phyloP scores from a whole-genome alignment of 345 rosid genomes.

The Eucalyptus albens region DNA sequence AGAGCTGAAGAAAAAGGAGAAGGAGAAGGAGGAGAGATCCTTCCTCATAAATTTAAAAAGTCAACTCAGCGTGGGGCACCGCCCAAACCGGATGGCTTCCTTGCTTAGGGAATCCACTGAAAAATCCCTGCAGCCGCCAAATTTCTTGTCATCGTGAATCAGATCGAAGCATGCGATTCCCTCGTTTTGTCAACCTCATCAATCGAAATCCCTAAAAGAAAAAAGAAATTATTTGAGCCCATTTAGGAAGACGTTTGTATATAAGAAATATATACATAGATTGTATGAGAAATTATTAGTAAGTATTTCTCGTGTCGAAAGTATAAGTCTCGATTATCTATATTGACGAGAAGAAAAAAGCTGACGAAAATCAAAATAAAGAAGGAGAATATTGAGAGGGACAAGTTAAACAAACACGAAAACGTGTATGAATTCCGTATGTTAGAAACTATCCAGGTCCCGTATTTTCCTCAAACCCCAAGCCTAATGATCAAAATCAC shows the following conservation, averaged over 20 bases:
- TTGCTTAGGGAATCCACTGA: neutral
- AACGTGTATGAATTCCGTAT: neutral
- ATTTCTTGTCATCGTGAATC: neutral
- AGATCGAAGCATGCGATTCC: neutral
- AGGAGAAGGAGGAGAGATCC: neutral
- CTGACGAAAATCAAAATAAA: neutral
- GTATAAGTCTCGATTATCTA: neutral
- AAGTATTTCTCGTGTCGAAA: fast-evolving
- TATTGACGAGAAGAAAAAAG: neutral
- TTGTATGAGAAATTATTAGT: neutral
- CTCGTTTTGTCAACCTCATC: neutral
- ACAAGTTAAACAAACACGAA: neutral
- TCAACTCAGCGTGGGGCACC: neutral
- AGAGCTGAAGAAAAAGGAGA: neutral
- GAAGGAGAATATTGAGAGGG: neutral
- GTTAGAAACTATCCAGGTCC: neutral
- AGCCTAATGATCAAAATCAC: neutral
- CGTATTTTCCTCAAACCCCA: neutral
- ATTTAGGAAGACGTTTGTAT: neutral
- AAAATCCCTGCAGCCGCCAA: neutral
- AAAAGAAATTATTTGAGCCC: neutral
- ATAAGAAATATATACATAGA: neutral
- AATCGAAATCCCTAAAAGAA: neutral
- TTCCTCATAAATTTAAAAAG: neutral
- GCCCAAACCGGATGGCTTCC: neutral